phyloP scores from a whole-genome alignment of 371 early-diverging fungal genomes.

The Mortierella sp. region DNA sequence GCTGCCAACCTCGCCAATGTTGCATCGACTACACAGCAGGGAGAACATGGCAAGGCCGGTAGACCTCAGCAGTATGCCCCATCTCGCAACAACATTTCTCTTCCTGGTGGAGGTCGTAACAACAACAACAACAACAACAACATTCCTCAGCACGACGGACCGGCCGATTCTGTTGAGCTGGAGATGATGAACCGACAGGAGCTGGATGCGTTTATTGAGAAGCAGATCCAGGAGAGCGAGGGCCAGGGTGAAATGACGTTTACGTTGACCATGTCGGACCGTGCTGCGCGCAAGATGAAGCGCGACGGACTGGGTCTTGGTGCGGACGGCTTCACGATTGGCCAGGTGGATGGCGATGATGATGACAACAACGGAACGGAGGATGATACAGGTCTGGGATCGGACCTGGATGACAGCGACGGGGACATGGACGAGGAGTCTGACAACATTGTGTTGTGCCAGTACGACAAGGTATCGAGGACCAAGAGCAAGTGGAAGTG shows the following conservation, averaged over 20 bases:
- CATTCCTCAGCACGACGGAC: constrained; percentile 66
- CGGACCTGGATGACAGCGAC: constrained; percentile 68
- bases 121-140: constrained; percentile 31
- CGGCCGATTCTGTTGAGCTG: constrained; percentile 40
- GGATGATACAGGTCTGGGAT: constrained; percentile 52
- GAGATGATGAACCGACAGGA: constrained; percentile 40
- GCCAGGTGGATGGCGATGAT: constrained; percentile 71
- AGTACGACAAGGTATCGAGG: constrained; percentile 95
- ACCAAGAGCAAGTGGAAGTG: constrained; percentile 99
- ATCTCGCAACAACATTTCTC: constrained; percentile 44
- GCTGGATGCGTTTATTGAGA: constrained; percentile 42
- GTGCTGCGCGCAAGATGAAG: constrained; percentile 44
- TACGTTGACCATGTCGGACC: constrained; percentile 45
- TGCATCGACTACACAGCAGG: constrained; percentile 53
- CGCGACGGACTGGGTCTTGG: constrained; percentile 31
- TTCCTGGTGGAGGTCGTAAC: constrained; percentile 40
- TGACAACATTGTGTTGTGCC: constrained; percentile 92
- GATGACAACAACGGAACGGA: constrained; percentile 50
- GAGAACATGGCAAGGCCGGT: constrained; percentile 45
- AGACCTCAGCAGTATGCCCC: constrained; percentile 54
- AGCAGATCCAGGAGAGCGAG: constrained; percentile 32
- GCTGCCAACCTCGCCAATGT: constrained; percentile 65
- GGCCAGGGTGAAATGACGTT: constrained; percentile 35
- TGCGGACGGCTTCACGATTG: constrained; percentile 42
- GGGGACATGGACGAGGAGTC: constrained; percentile 85